A percentile compares a stretch with the other conserved stretches of the same genome.
Evolutionary conservation across 305 asterid species (phyloP).

Genomic region (Fraxinus velutina): DNA sequence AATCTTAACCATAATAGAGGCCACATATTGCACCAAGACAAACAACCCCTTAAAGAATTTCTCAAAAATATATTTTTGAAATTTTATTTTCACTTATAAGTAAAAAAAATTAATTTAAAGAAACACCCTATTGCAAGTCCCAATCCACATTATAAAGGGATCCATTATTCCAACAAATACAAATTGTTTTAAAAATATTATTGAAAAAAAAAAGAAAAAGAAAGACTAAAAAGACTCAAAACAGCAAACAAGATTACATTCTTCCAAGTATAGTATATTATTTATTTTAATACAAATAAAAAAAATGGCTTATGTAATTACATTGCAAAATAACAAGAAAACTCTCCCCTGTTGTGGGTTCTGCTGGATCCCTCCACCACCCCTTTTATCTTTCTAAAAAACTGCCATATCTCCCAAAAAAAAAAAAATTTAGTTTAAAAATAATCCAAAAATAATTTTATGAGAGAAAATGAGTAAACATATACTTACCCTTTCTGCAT

Average conservation of each 20-base stretch:
- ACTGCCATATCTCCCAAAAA: conserved; percentile 17
- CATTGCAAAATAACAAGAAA: conserved; percentile 31
- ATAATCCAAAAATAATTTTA: neutral
- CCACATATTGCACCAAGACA: neutral
- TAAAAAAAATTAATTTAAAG: neutral
- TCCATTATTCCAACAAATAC: conserved; percentile 5
- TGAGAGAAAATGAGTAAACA: neutral
- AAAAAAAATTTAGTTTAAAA: neutral
- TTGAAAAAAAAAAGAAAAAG: neutral
- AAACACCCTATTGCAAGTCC: neutral
- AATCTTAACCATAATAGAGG: neutral
- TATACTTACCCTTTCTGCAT: conserved; percentile 15
- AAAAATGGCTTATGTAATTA: conserved; percentile 44
- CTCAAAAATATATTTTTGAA: neutral
- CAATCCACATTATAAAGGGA: neutral
- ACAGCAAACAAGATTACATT: conserved; percentile 10
- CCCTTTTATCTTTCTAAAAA: conserved; percentile 30
- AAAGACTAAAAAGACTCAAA: neutral
- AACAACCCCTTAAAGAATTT: neutral
- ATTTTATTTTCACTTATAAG: neutral
- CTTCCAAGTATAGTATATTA: conserved; percentile 8
- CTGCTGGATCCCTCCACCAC: conserved; percentile 18
- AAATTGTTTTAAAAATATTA: neutral
- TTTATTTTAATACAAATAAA: conserved; percentile 36
- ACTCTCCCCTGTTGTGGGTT: conserved; percentile 16